Percentiles rank a stretch among this genome's conserved stretches.
phyloP scores from a whole-genome alignment of 305 asterid genomes.

The Fraxinus platypoda region DNA sequence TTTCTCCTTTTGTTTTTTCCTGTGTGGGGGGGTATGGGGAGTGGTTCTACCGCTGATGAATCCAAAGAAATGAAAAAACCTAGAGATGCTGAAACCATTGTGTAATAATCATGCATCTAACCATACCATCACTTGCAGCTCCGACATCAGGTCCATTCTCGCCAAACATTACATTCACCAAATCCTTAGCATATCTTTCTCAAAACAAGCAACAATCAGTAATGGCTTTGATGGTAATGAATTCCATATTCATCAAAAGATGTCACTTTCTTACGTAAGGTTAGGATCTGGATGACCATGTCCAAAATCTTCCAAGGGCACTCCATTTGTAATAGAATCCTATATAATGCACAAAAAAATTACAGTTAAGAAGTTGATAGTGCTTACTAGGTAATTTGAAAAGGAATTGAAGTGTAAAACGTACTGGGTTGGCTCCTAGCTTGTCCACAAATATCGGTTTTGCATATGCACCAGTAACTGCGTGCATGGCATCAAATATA shows the following conservation, averaged over 20 bases:
- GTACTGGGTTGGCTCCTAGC: conserved; percentile 81
- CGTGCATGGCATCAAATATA: conserved; percentile 96
- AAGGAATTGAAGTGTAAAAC: conserved; percentile 19
- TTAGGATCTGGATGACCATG: conserved; percentile 99
- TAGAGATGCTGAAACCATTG: background rate
- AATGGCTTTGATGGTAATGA: conserved; percentile 14
- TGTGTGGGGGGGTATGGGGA: background rate
- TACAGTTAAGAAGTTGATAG: background rate
- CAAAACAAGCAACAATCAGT: conserved; percentile 31
- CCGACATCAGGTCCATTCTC: conserved; percentile 93
- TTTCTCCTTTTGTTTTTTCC: conserved; percentile 2
- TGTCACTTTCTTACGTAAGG: conserved; percentile 68
- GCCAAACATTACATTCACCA: conserved; percentile 79
- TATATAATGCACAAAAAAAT: conserved; percentile 26
- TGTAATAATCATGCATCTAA: conserved; percentile 18
- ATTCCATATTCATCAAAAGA: conserved; percentile 12
- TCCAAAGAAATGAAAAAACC: background rate
- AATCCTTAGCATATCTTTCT: conserved; percentile 85
- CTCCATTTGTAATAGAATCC: conserved; percentile 81
- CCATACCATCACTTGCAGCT: conserved; percentile 97
- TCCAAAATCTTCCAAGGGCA: conserved; percentile 94
- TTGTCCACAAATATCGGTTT: conserved; percentile 91
- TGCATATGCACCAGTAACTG: conserved; percentile 99
- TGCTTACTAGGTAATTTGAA: background rate
- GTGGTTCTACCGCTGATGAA: background rate